Evolutionary conservation across 805 yeast genomes (phyloP).

Genomic region (Jamesozyma lodderae): DNA sequence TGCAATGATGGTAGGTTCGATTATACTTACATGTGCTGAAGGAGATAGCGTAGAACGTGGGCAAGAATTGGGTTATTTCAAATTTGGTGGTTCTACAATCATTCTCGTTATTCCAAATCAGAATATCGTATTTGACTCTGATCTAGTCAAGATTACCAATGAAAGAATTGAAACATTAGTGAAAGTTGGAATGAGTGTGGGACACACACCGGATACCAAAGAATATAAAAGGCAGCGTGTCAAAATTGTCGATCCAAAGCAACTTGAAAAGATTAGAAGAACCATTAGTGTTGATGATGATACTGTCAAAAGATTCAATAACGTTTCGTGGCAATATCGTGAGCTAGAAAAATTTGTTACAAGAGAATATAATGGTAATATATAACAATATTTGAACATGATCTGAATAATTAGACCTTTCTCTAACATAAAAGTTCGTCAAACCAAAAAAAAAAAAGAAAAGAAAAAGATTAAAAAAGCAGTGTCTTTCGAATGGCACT

Average conservation of each 20-base stretch:
- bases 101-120: conserved; percentile 51
- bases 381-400: not conserved
- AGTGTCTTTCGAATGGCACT: no score
- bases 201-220: conserved; percentile 47
- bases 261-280: conserved; percentile 24
- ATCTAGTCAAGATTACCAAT: conserved; percentile 57
- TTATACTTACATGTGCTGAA: conserved; percentile 54
- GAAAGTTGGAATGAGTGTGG: conserved; percentile 86
- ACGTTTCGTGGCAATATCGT: conserved; percentile 25
- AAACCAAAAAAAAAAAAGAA: no score
- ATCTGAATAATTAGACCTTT: not conserved
- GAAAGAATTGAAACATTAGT: conserved; percentile 73
- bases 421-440: no score
- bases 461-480: no score
- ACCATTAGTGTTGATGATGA: conserved; percentile 23
- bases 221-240: conserved; percentile 44
- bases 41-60: conserved; percentile 56
- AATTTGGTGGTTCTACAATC: conserved; percentile 92
- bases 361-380: conserved; percentile 4
- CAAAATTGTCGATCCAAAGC: conserved; percentile 21
- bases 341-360: conserved; percentile 12
- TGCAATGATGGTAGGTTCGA: conserved; percentile 98
- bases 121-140: conserved; percentile 57
- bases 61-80: conserved; percentile 87
- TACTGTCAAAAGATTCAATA: conserved; percentile 12